Percentiles rank a stretch among this genome's conserved stretches.
phyloP scores from a whole-genome alignment of 2,329 filamentous ascomycete genomes.

The Laburnicola sp. region DNA sequence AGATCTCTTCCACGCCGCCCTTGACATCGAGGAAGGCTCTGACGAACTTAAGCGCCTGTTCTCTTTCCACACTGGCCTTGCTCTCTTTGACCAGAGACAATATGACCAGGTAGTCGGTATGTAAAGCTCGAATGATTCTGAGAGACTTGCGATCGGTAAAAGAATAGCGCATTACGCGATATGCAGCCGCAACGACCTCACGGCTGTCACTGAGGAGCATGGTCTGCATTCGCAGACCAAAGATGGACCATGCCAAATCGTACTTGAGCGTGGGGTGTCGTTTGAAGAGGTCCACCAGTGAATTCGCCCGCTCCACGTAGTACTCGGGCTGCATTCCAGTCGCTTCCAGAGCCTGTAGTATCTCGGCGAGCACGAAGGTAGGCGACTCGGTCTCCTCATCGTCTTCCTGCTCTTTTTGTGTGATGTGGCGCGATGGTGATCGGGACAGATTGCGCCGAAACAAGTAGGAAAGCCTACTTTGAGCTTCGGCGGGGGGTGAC shows the following conservation, averaged over 20 bases:
- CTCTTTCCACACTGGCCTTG: conserved; percentile 94
- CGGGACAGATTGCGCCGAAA: conserved; percentile 60
- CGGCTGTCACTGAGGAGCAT: conserved; percentile 95
- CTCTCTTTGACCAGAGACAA: conserved; percentile 92
- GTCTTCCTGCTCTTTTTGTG: conserved; percentile 66
- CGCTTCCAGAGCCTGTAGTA: conserved; percentile 84
- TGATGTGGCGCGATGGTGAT: conserved; percentile 52
- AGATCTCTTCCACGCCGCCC: conserved; percentile 84
- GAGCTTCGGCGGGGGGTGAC: conserved; percentile 50
- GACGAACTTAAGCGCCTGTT: conserved; percentile 96
- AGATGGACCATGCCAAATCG: conserved; percentile 93
- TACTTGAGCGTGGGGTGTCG: conserved; percentile 92
- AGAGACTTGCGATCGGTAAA: conserved; percentile 90
- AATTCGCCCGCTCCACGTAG: conserved; percentile 91
- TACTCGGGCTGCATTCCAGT: conserved; percentile 90
- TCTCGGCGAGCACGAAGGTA: conserved; percentile 86
- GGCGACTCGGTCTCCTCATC: conserved; percentile 78
- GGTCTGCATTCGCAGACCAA: conserved; percentile 88
- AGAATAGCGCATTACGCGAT: conserved; percentile 89
- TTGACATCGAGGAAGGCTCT: conserved; percentile 95
- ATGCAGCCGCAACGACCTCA: conserved; percentile 93
- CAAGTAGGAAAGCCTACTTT: conserved; percentile 59
- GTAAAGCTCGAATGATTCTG: conserved; percentile 80
- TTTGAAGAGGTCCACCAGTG: conserved; percentile 94
- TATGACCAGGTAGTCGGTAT: conserved; percentile 91